phyloP scores from a whole-genome alignment of 495 filamentous ascomycete genomes.

The Hyaloscypha variabilis region DNA sequence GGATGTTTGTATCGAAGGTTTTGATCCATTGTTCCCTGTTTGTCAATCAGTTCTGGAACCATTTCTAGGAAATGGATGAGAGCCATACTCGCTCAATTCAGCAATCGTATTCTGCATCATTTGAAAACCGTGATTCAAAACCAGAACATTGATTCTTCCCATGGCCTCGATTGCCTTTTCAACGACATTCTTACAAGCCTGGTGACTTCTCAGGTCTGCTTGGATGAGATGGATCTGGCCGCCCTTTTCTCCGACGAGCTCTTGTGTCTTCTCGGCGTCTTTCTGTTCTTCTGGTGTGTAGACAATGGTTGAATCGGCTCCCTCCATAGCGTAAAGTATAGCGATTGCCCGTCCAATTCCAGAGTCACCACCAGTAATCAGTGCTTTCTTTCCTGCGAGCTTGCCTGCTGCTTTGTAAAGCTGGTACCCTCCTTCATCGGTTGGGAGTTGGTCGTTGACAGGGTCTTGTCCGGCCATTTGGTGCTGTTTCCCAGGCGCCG shows the following conservation, averaged over 20 bases:
- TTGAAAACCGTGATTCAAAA: slow-evolving; percentile 82
- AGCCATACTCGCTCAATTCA: slow-evolving; percentile 62
- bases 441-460: slow-evolving; percentile 66
- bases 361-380: slow-evolving; percentile 84
- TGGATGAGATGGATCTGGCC: slow-evolving; percentile 60
- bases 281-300: slow-evolving; percentile 78
- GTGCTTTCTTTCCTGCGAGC: slow-evolving; percentile 69
- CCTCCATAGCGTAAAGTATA: slow-evolving; percentile 82
- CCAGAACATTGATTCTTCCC: slow-evolving; percentile 73
- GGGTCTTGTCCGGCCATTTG: slow-evolving; percentile 66
- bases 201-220: slow-evolving; percentile 61
- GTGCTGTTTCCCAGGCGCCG: slow-evolving; percentile 65
- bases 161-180: slow-evolving; percentile 65
- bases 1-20: slow-evolving; percentile 77
- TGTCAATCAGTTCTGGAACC: no score
- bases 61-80: slow-evolving; percentile 33
- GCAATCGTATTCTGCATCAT: slow-evolving; percentile 73
- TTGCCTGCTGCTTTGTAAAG: slow-evolving; percentile 81
- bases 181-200: slow-evolving; percentile 72
- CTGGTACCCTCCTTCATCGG: slow-evolving; percentile 69
- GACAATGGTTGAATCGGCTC: slow-evolving; percentile 72
- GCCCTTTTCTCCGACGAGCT: slow-evolving; percentile 65
- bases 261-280: slow-evolving; percentile 72
- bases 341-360: slow-evolving; percentile 82
- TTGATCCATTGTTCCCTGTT: slow-evolving; percentile 68